A percentile compares a stretch with the other conserved stretches of the same genome.
phyloP scores from a whole-genome alignment of 2,329 filamentous ascomycete species.

The Neospermospora avenae region DNA sequence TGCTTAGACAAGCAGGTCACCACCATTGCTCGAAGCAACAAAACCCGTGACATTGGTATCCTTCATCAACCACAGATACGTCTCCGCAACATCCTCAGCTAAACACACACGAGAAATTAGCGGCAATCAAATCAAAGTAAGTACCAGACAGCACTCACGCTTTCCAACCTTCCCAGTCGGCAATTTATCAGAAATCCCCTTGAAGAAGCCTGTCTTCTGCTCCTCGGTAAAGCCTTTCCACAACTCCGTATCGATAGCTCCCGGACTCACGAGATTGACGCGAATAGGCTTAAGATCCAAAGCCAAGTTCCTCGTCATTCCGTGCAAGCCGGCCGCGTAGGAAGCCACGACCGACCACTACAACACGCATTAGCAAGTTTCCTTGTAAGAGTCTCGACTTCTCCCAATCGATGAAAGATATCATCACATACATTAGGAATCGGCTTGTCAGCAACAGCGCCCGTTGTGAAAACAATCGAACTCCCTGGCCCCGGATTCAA shows the following conservation, averaged over 20 bases:
- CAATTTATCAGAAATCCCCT: slow-evolving; percentile 21
- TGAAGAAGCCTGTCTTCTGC: slow-evolving; percentile 36
- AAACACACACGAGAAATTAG: neutral
- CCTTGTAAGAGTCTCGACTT: no score
- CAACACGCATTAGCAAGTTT: no score
- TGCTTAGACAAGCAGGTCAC: slow-evolving; percentile 14
- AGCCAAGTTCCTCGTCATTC: slow-evolving; percentile 54
- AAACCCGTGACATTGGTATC: slow-evolving; percentile 39
- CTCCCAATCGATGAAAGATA: no score
- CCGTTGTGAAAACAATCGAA: slow-evolving; percentile 25
- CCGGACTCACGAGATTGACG: slow-evolving; percentile 60
- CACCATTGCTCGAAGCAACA: slow-evolving; percentile 23
- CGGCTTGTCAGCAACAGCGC: slow-evolving; percentile 18
- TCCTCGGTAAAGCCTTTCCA: slow-evolving; percentile 35
- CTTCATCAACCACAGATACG: slow-evolving; percentile 44
- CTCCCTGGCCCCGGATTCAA: slow-evolving; percentile 17
- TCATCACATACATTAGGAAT: neutral
- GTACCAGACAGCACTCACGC: slow-evolving; percentile 15
- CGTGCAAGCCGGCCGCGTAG: slow-evolving; percentile 49
- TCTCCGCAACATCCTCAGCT: slow-evolving; percentile 42
- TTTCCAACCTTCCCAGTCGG: slow-evolving; percentile 22
- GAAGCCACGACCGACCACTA: slow-evolving; percentile 46
- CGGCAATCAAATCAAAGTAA: neutral
- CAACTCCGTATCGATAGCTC: slow-evolving; percentile 49
- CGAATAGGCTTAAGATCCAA: slow-evolving; percentile 61